Conservation (phyloP, 257 asterid genomes). For the Solanum ahanhuiri region DNA sequence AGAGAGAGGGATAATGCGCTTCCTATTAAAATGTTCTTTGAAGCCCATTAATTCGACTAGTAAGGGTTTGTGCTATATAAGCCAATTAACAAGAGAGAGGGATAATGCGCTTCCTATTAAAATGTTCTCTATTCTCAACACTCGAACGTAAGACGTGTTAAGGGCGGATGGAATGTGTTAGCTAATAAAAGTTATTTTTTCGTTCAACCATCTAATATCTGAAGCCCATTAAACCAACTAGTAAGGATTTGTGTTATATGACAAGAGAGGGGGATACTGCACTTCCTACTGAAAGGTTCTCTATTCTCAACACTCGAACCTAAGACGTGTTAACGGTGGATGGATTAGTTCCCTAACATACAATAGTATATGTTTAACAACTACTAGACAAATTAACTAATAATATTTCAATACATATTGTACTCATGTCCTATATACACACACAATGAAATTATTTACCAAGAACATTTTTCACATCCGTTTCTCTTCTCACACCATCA, state of each 20-base stretch:
- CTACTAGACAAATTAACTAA: neutral
- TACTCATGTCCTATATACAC: neutral
- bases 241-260: neutral
- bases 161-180: too few relatives aligned
- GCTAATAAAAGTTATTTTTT: too few relatives aligned
- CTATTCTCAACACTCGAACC: neutral
- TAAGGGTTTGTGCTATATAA: neutral
- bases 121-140: neutral
- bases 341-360: neutral
- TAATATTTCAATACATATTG: neutral
- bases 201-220: neutral
- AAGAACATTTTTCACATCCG: neutral
- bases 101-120: neutral
- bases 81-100: rapidly evolving
- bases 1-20: neutral
- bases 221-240: neutral
- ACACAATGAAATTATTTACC: neutral
- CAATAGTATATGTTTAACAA: neutral
- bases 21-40: neutral
- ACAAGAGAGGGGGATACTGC: neutral
- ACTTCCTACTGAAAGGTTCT: neutral
- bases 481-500: neutral
- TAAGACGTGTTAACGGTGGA: neutral
- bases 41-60: neutral
- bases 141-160: neutral